Evolutionary conservation across 78 protist species (phyloP).

Genomic region (Corallochytrium limacisporum): DNA sequence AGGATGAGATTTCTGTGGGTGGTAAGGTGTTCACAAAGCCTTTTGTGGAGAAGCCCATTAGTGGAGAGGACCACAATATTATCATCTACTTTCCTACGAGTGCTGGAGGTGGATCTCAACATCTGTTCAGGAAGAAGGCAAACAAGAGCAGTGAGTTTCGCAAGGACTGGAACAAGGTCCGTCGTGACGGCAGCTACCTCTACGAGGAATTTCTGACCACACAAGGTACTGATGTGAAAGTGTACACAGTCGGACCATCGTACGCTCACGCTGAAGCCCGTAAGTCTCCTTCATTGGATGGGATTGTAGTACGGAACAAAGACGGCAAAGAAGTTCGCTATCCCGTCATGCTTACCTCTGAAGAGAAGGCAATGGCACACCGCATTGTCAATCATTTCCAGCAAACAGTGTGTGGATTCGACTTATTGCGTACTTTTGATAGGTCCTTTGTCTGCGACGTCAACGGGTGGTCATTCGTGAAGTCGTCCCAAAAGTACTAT

Average conservation of each 20-base stretch:
- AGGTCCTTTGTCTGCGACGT: conserved; percentile 83
- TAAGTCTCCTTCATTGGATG: conserved; percentile 89
- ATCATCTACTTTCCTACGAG: conserved; percentile 65
- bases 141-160: conserved; percentile 39
- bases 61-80: conserved; percentile 83
- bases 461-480: conserved; percentile 89
- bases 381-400: conserved; percentile 33
- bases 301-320: conserved; percentile 65
- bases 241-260: conserved; percentile 54
- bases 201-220: conserved; percentile 69
- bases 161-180: conserved; percentile 37
- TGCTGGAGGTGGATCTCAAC: conserved; percentile 67
- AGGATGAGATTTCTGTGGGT: conserved; percentile 26
- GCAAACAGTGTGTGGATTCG: conserved; percentile 74
- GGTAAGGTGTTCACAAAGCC: conserved; percentile 59
- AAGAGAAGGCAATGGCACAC: conserved; percentile 21
- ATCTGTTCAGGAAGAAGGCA: conserved; percentile 78
- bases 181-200: conserved; percentile 59
- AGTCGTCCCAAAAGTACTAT: conserved; percentile 30
- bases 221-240: conserved; percentile 17
- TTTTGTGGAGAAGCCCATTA: conserved; percentile 84
- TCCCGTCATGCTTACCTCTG: conserved; percentile 28
- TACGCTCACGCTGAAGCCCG: conserved; percentile 84
- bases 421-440: conserved; percentile 63
- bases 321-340: conserved; percentile 66